A percentile compares a stretch with the other conserved stretches of the same genome.
These are phyloP conservation scores for Gomphus sp. DNA, from an alignment of 1,284 basidiomycete species.

Conservation along the genomic window DNA sequence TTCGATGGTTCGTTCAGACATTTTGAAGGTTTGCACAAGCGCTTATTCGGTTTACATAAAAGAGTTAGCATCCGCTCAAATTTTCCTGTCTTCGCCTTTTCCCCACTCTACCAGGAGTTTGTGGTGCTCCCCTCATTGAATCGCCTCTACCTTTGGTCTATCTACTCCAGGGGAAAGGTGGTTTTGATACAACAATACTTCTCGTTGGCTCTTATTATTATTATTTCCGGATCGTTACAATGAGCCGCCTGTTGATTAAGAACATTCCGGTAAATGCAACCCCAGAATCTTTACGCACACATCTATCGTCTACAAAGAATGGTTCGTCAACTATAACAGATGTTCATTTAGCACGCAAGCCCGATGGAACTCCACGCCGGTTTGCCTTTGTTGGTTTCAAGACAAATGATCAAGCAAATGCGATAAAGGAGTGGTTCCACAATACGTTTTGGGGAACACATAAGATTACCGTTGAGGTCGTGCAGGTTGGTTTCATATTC, in stretches of 20 bases:
- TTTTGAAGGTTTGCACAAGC: slow-evolving; percentile 20
- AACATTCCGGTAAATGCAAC: slow-evolving; percentile 77
- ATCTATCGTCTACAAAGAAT: slow-evolving; percentile 45
- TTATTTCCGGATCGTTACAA: slow-evolving; percentile 20
- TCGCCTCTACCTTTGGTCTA: too few species aligned
- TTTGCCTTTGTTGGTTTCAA: slow-evolving; percentile 95
- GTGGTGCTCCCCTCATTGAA: too few species aligned
- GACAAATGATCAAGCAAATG: slow-evolving; percentile 65
- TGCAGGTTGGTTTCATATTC: slow-evolving; percentile 49
- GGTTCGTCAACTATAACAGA: slow-evolving; percentile 63
- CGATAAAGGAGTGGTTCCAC: slow-evolving; percentile 81
- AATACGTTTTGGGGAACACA: slow-evolving; percentile 72
- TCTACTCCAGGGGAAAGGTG: too few species aligned
- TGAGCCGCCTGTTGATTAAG: slow-evolving; percentile 90
- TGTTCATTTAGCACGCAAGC: slow-evolving; percentile 72
- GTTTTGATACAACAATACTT: too few species aligned
- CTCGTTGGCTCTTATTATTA: too few species aligned
- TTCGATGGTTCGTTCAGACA: slow-evolving; percentile 30
- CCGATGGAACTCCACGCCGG: slow-evolving; percentile 71
- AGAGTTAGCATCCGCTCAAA: slow-evolving; percentile 5
- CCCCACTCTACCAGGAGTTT: too few species aligned
- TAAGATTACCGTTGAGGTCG: slow-evolving; percentile 67
- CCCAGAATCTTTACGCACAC: slow-evolving; percentile 55
- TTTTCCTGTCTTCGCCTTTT: neutral
- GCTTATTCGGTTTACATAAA: neutral